Evolutionary conservation across 2,329 filamentous ascomycete species (phyloP), one percentile per base, ranked within the genome.

Genomic region (Ceratocystis eucalypticola): DNA sequence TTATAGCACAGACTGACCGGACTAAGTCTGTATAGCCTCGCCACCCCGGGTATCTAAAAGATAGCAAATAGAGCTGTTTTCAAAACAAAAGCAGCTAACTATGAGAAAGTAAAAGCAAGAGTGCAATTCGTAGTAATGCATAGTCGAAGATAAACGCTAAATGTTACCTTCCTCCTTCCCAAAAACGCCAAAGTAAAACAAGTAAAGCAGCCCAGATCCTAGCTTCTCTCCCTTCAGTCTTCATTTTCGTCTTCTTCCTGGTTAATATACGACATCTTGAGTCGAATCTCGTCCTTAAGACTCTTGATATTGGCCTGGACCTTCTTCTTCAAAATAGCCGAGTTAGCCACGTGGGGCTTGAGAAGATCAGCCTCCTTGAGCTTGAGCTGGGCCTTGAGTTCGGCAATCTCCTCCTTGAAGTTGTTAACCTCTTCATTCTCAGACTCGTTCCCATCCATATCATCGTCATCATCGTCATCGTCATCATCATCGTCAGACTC

Each of bases 371-470:
- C 74, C 70, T 80, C 75, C 65, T 79, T 75, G 45, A 74, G 73
- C 46, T 76, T 75, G 20, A 84, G 77, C 70, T 80, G 76, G 71
- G 78, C 80, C 72, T 82, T 77, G 67, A 84, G 76, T 64, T 80
- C 77, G 62, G 77, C 75, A 64, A 84, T 80, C 69, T 84, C 82
- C 70, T 81, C 80, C 70, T 80, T 79, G 69, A 83, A 79, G 68
- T 82, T 81, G 69, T 82, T 78, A 69, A 80, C 76, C 69, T 82
- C 78, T 61, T 82, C 79, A 22, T 76, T 75, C 65, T 77, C 75
- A 2, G 79, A 78, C 53, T 79, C 77, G 68, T 80, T 76, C 62
- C 84, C 82, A 30, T 84, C 82, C 15, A 80, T 75, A 55, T 82
- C 80, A 12, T 80, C 80, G 4, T 79, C 80, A 25, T 61, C 46